Evolutionary conservation across 2,329 filamentous ascomycete genomes (phyloP).

Genomic region (Pyricularia sp.): DNA sequence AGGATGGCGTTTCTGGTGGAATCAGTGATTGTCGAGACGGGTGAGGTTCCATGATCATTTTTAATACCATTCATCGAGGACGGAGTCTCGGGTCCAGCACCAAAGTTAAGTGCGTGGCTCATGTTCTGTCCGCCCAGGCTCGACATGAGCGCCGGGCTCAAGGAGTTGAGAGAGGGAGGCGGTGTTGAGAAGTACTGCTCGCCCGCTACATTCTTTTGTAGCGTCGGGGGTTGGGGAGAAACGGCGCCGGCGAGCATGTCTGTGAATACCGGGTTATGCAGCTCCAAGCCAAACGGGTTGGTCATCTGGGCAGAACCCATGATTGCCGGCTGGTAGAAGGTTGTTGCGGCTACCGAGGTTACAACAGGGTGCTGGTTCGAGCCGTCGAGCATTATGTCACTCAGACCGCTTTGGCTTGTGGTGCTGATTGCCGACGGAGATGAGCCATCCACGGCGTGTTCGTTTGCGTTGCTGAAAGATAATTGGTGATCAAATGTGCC

Average conservation of each 20-base stretch:
- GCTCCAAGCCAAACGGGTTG: slow-evolving; percentile 56
- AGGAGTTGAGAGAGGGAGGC: slow-evolving; percentile 57
- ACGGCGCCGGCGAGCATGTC: slow-evolving; percentile 61
- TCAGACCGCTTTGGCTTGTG: slow-evolving; percentile 80
- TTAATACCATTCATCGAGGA: slow-evolving; percentile 55
- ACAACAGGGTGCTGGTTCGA: slow-evolving; percentile 52
- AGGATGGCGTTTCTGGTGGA: slow-evolving; percentile 48
- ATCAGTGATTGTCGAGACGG: slow-evolving; percentile 52
- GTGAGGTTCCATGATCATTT: slow-evolving; percentile 37
- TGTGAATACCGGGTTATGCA: slow-evolving; percentile 60
- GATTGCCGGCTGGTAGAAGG: slow-evolving; percentile 56
- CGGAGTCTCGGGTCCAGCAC: slow-evolving; percentile 56
- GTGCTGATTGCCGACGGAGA: slow-evolving; percentile 95
- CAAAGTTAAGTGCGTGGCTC: slow-evolving; percentile 53
- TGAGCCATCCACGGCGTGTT: slow-evolving; percentile 79
- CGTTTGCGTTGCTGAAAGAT: slow-evolving; percentile 48
- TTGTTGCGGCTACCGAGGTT: slow-evolving; percentile 34
- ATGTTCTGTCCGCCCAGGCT: slow-evolving; percentile 48
- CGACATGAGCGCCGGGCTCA: slow-evolving; percentile 60
- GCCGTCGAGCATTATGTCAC: slow-evolving; percentile 83
- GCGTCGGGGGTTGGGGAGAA: slow-evolving; percentile 62
- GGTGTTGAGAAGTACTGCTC: slow-evolving; percentile 72
- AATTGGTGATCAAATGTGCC: slow-evolving; percentile 69
- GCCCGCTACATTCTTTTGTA: slow-evolving; percentile 54
- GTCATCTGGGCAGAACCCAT: slow-evolving; percentile 56